phyloP scores from a whole-genome alignment of 805 yeast genomes.

The Barnettozyma siamensis region DNA sequence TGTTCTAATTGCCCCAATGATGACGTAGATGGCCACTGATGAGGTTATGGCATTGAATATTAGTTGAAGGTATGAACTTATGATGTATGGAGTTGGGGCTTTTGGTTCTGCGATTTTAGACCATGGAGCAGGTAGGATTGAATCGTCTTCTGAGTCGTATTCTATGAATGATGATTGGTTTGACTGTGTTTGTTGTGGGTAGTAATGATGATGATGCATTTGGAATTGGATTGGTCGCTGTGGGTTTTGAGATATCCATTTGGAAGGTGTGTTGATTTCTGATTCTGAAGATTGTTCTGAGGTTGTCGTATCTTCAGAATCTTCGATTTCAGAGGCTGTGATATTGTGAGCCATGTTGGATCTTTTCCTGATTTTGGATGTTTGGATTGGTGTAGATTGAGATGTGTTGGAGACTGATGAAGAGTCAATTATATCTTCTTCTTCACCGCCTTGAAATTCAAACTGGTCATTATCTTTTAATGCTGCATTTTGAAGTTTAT shows the following conservation, averaged over 20 bases:
- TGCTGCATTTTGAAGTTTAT: conserved; percentile 6
- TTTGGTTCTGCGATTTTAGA: conserved; percentile 43
- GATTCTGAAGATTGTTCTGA: background rate
- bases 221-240: conserved; percentile 22
- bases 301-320: background rate
- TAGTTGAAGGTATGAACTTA: conserved; percentile 59
- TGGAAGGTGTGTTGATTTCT: background rate
- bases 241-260: background rate
- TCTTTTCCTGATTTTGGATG: background rate
- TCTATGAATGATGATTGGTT: conserved; percentile 4
- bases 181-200: conserved; percentile 22
- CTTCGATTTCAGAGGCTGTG: conserved; percentile 1
- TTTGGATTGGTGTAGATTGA: background rate
- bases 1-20: conserved; percentile 39
- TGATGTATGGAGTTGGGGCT: conserved; percentile 47
- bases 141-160: conserved; percentile 8
- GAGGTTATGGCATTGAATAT: conserved; percentile 44
- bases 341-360: conserved; percentile 1
- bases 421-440: background rate
- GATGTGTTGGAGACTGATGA: conserved; percentile 2
- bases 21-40: conserved; percentile 37
- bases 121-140: conserved; percentile 55
- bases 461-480: background rate
- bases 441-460: background rate
- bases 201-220: conserved; percentile 45